A percentile compares a stretch with the other conserved stretches of the same genome.
Conservation (phyloP, 2,329 filamentous ascomycete species). For the Botrytis galanthina region DNA sequence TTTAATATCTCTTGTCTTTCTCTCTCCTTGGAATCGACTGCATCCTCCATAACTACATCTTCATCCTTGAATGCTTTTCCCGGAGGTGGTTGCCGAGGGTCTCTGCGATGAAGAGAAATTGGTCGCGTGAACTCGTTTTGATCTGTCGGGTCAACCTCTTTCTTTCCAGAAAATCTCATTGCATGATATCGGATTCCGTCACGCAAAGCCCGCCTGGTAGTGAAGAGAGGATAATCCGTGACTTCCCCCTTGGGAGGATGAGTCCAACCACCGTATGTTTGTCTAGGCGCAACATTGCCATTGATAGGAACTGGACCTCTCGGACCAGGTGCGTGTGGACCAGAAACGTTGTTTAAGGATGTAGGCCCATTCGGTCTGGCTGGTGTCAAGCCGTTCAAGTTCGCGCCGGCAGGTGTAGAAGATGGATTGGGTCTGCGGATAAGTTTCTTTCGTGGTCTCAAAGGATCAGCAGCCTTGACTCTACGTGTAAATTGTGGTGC, state of each 20-base stretch:
- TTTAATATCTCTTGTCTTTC: constrained; percentile 67
- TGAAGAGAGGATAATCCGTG: constrained; percentile 68
- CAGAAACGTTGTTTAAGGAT: constrained; percentile 21
- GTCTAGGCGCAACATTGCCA: constrained; percentile 21
- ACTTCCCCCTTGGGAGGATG: constrained; percentile 47
- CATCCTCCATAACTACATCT: constrained; percentile 40
- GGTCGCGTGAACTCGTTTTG: constrained; percentile 83
- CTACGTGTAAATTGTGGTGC: constrained; percentile 47
- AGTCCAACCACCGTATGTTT: constrained; percentile 57
- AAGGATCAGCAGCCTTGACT: constrained; percentile 56
- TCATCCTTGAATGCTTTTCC: constrained; percentile 64
- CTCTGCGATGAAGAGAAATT: constrained; percentile 83
- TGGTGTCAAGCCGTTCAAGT: constrained; percentile 27
- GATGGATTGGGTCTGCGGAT: constrained; percentile 40
- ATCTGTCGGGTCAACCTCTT: constrained; percentile 65
- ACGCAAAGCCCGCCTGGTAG: constrained; percentile 76
- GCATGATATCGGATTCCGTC: constrained; percentile 83
- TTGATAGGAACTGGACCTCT: constrained; percentile 32
- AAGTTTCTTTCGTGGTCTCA: constrained; percentile 60
- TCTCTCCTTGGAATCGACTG: constrained; percentile 56
- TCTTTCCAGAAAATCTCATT: constrained; percentile 66
- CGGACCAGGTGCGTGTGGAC: constrained; percentile 15
- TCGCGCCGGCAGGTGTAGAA: constrained; percentile 22
- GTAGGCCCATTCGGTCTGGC: constrained; percentile 12
- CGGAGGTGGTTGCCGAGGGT: constrained; percentile 69